These are phyloP conservation scores for Globisporangium irregulare DNA, from an alignment of 352 stramenopile genomes.

Conservation along the genomic window DNA sequence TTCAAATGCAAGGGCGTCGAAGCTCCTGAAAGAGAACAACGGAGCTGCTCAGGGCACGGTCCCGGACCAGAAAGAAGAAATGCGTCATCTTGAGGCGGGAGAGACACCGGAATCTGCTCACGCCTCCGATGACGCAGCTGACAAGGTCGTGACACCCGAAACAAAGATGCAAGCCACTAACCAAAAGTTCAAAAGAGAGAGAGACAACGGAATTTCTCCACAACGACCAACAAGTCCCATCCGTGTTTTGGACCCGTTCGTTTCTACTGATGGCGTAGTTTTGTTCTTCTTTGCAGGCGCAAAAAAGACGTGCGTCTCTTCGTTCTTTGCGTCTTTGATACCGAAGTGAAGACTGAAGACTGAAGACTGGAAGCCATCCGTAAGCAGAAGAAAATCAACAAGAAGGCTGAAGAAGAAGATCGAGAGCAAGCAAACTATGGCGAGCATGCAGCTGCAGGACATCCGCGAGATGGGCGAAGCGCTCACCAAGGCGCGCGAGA, in stretches of 20 bases:
- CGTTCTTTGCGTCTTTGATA: neutral
- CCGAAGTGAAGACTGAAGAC: neutral
- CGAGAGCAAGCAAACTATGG: conserved; percentile 17
- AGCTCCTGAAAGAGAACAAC: conserved; percentile 10
- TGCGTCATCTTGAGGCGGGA: neutral
- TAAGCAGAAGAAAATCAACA: neutral
- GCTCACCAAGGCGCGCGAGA: conserved; percentile 51
- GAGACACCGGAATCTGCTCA: neutral
- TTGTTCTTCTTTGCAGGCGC: neutral
- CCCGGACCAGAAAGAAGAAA: neutral
- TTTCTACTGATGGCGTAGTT: neutral
- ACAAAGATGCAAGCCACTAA: conserved; percentile 1
- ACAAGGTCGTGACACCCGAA: too few species aligned
- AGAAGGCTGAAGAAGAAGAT: neutral
- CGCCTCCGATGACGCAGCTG: neutral
- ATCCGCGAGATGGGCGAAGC: conserved; percentile 70
- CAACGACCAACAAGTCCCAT: neutral
- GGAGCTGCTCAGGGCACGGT: neutral
- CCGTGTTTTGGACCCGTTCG: neutral
- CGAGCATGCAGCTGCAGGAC: conserved; percentile 52
- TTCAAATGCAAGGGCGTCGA: neutral
- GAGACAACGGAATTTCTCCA: conserved; percentile 12
- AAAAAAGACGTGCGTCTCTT: neutral
- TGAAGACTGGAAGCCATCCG: neutral
- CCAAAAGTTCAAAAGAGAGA: conserved; percentile 1